Evolutionary conservation across 1,284 basidiomycete species (phyloP).

Genomic region (Austropuccinia psidii): DNA sequence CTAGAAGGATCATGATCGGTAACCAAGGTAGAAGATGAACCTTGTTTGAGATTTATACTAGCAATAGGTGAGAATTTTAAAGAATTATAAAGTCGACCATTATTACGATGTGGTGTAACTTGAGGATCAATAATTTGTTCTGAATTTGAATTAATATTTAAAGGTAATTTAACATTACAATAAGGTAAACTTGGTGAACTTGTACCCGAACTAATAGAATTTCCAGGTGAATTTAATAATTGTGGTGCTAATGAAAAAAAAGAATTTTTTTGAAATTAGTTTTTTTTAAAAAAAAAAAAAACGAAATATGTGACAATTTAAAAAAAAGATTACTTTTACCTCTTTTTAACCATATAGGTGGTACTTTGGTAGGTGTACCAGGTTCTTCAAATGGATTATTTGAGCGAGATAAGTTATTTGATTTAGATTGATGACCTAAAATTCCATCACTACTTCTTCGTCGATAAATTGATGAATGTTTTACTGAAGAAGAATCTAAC

Average conservation of each 20-base stretch:
- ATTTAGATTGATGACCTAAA: neutral
- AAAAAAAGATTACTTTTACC: neutral
- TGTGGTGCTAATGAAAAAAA: neutral
- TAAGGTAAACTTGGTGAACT: constrained; percentile 28
- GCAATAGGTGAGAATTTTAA: neutral
- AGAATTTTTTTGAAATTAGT: neutral
- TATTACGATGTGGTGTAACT: constrained; percentile 29
- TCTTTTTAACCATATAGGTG: constrained; percentile 22
- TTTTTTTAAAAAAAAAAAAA: neutral
- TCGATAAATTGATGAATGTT: constrained; percentile 6
- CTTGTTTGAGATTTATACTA: neutral
- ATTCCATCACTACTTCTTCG: constrained; percentile 30
- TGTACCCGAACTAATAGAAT: constrained; percentile 17
- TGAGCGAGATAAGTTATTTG: neutral
- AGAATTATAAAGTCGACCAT: constrained; percentile 5
- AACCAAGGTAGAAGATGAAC: neutral
- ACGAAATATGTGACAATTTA: neutral
- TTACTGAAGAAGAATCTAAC: neutral
- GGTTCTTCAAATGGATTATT: constrained; percentile 18
- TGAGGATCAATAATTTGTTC: constrained; percentile 20
- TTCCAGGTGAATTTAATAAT: constrained; percentile 24
- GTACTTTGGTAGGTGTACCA: constrained; percentile 32
- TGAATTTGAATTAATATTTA: neutral
- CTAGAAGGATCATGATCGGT: neutral
- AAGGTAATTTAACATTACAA: neutral